Conservation (phyloP, 2,329 filamentous ascomycete genomes). For the Alternaria sp. region DNA sequence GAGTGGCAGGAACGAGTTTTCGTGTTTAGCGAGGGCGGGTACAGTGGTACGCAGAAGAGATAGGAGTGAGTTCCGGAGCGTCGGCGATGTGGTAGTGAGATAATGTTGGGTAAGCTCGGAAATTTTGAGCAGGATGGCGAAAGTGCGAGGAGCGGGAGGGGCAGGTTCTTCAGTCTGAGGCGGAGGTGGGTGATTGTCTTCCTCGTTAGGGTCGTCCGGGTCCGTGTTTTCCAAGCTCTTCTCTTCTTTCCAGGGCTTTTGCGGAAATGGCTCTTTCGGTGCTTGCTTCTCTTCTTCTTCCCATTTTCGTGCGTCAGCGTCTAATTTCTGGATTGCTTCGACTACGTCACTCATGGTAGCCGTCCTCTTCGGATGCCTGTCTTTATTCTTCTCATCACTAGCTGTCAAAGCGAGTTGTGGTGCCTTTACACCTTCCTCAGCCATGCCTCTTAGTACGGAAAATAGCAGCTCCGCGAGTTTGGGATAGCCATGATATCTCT, state of each 20-base stretch:
- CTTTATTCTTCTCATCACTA: constrained; percentile 2
- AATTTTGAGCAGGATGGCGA: constrained; percentile 82
- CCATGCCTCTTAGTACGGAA: constrained; percentile 79
- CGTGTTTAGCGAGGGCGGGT: constrained; percentile 75
- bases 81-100: constrained; percentile 82
- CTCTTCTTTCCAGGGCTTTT: constrained; percentile 47
- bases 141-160: constrained; percentile 76
- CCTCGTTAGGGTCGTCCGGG: constrained; percentile 44
- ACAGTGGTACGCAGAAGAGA: constrained; percentile 77
- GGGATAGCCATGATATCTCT: constrained; percentile 93
- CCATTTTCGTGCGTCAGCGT: constrained; percentile 37
- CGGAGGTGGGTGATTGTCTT: constrained; percentile 40
- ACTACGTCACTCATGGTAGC: constrained; percentile 33
- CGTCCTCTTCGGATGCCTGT: constrained; percentile 4
- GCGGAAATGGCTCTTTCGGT: constrained; percentile 36
- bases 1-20: constrained; percentile 85
- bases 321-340: constrained; percentile 47
- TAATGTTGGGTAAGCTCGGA: constrained; percentile 87
- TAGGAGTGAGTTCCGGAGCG: constrained; percentile 79
- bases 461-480: constrained; percentile 86
- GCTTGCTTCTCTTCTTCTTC: constrained; percentile 38
- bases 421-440: constrained; percentile 76
- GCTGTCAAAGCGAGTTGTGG: constrained; percentile 57
- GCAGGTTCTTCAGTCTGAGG: constrained; percentile 56
- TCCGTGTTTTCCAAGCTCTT: constrained; percentile 42